A percentile compares a stretch with the other conserved stretches of the same genome.
Conservation (phyloP, 78 protist species). For the Speleostelium caveatum region DNA sequence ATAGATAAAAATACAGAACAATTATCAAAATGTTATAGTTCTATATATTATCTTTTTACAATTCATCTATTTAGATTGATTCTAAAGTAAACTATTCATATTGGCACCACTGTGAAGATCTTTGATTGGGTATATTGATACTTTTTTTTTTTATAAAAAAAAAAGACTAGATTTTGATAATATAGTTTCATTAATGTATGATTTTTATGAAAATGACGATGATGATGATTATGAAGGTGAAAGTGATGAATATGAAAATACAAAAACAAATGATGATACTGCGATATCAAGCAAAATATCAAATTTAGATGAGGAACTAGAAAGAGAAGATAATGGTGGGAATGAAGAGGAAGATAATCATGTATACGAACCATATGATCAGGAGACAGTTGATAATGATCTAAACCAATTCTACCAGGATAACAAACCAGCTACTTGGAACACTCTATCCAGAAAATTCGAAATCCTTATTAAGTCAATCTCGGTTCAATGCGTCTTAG, state of each 20-base stretch:
- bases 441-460: not conserved
- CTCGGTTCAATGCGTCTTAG: slow-evolving; percentile 34
- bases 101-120: not conserved
- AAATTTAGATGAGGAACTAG: not conserved
- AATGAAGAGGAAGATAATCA: not conserved
- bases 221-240: not conserved
- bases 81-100: slow-evolving; percentile 16
- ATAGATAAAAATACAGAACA: not conserved
- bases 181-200: not conserved
- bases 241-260: slow-evolving; percentile 13
- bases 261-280: not conserved
- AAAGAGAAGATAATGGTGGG: not conserved
- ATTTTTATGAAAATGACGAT: slow-evolving; percentile 25
- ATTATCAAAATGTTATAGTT: slow-evolving; percentile 17
- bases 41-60: slow-evolving; percentile 30
- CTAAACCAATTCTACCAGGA: not conserved
- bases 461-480: slow-evolving; percentile 4
- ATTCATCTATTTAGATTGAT: slow-evolving; percentile 9
- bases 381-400: not conserved
- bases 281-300: not conserved
- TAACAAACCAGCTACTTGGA: not conserved
- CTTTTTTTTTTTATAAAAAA: no score
- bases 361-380: slow-evolving; percentile 13
- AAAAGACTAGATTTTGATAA: not conserved
- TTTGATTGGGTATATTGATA: not conserved